A percentile compares a stretch with the other conserved stretches of the same genome.
Conservation (phyloP, 1,139 yeast species). For the Scheffersomyces insectosa region DNA sequence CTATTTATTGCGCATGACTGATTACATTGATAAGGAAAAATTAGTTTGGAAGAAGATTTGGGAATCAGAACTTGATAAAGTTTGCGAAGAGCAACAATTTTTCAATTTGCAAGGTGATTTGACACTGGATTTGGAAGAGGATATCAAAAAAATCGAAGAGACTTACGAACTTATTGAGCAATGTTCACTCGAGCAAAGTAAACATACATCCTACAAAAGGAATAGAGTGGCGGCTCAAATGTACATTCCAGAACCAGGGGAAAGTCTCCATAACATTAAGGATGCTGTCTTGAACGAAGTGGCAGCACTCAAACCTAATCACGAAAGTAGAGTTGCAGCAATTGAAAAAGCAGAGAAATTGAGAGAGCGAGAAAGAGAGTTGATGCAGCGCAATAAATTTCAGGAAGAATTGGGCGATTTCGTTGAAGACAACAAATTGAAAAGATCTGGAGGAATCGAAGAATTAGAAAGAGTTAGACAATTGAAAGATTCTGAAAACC, state of each 20-base stretch:
- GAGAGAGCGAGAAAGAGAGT: constrained; percentile 69
- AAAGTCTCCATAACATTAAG: constrained; percentile 62
- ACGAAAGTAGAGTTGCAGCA: constrained; percentile 82
- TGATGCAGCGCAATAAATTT: constrained; percentile 61
- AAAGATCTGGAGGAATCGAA: constrained; percentile 84
- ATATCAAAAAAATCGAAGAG: constrained; percentile 74
- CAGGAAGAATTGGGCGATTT: constrained; percentile 87
- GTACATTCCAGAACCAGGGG: constrained; percentile 65
- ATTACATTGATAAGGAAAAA: constrained; percentile 67
- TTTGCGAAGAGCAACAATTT: constrained; percentile 92
- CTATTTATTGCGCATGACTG: constrained; percentile 55
- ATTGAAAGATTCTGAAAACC: constrained; percentile 66
- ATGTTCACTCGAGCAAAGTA: constrained; percentile 75
- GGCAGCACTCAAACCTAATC: constrained; percentile 76
- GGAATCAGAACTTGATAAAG: constrained; percentile 88
- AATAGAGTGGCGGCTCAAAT: constrained; percentile 41
- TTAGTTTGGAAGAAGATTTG: constrained; percentile 89
- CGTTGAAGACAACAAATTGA: constrained; percentile 73
- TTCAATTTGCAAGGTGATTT: constrained; percentile 87
- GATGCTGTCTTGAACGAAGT: constrained; percentile 84
- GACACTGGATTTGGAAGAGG: constrained; percentile 77
- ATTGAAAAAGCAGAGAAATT: constrained; percentile 83
- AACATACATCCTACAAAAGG: constrained; percentile 30
- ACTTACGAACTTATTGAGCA: constrained; percentile 80
- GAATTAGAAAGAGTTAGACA: constrained; percentile 74